Base-by-base conservation (phyloP, 768 basidiomycete species). In the Boletus rex-veris region DNA sequence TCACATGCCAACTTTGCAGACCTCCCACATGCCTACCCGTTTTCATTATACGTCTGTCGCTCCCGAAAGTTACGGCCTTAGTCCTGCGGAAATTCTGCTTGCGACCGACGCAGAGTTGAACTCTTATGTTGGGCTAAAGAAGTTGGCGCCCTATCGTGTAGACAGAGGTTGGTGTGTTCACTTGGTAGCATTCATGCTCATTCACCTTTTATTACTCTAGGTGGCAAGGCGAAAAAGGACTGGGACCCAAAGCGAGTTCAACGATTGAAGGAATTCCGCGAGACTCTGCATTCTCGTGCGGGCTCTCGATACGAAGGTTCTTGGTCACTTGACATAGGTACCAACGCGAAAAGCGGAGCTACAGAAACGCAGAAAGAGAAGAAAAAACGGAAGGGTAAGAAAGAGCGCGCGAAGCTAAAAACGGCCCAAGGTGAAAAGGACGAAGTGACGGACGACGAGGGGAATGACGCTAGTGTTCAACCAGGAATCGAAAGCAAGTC, bases 91-190 rank as follows among this genome's bases (percentile, higher is more conserved):
- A 63, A 91, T 98, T 58, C 78, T 99, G 24, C 79, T 92, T 64
- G 94, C 96, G 7, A 91, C 86, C 4, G 96, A 99, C 71, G 77
- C 84, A 51, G 97, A 99, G 66, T 80, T 99, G 45, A 99, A 98
- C 73, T 79, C 90, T 53, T 92, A 92, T 70, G 81, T 96, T 72
- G 82, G 88, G 41, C 76, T 98, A 62, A 96, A 92, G 73, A 88
- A 89, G 69, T 80, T 92, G 59, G 97, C 96, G 15, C 92, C 97
- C 7, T 98, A 98, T 70, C 84, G 90, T 40, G 76, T 81, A 43
- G 78, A 80, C 28, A 75, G 70, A 61, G 56, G 66, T 62, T 24
- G 9, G 62, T 52, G 26, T 26, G 35, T 12, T 24, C 71, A 64
- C 44, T 49, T 21, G 8, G n/a, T 14, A 3, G 10, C 10, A 8